phyloP scores from a whole-genome alignment of 2,329 filamentous ascomycete genomes.

The Madurella mycetomatis region DNA sequence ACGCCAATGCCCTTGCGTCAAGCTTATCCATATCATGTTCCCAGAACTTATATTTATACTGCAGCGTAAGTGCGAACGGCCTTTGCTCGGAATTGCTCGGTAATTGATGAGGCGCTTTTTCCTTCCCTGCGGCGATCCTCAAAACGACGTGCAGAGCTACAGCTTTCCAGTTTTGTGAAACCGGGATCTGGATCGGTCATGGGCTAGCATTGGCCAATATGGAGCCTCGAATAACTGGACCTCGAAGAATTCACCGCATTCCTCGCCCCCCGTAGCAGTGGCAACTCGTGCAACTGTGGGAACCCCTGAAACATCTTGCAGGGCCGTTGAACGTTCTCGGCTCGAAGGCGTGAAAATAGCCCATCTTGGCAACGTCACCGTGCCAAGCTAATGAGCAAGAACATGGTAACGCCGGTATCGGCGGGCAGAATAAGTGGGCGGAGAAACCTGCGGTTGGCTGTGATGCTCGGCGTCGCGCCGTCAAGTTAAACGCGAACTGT shows the following conservation, averaged over 20 bases:
- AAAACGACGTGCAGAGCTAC: neutral
- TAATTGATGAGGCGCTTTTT: neutral
- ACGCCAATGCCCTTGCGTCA: neutral
- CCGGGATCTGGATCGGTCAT: neutral
- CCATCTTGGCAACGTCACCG: constrained; percentile 4
- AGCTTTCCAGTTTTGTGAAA: neutral
- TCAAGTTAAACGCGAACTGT: constrained; percentile 17
- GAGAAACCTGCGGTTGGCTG: constrained; percentile 9
- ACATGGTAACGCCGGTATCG: neutral
- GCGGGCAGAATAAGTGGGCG: constrained; percentile 6
- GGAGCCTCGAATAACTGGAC: neutral
- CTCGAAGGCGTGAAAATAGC: constrained; percentile 2
- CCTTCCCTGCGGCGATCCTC: constrained; percentile 14
- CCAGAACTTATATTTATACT: constrained; percentile 5
- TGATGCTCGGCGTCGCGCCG: constrained; percentile 15
- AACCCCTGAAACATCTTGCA: constrained; percentile 10
- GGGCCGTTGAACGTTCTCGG: too few species aligned
- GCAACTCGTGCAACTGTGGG: too few species aligned
- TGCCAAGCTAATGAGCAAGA: constrained; percentile 7
- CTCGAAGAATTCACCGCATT: neutral
- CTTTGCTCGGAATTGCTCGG: constrained; percentile 16
- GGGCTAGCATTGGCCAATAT: constrained; percentile 11
- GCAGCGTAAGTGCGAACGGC: neutral
- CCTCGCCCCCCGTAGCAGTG: constrained; percentile 7
- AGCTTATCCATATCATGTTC: too few species aligned